Conservation (phyloP, 1,284 basidiomycete genomes). For the Anthracocystis setariae region DNA sequence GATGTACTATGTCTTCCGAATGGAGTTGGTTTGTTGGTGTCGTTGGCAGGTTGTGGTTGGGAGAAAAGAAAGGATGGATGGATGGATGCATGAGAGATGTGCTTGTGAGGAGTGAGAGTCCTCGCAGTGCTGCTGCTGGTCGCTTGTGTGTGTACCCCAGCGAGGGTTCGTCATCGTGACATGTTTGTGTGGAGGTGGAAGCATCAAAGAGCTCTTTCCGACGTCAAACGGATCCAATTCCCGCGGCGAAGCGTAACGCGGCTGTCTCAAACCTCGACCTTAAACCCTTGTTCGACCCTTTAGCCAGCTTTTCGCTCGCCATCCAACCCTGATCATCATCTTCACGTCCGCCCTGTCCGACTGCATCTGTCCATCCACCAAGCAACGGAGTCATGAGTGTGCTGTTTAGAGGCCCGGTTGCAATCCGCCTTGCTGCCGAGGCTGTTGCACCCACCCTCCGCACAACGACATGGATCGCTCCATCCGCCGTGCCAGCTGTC, state of each 20-base stretch:
- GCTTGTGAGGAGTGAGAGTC: too few relatives aligned
- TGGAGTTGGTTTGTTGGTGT: too few relatives aligned
- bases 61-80: too few relatives aligned
- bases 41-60: too few relatives aligned
- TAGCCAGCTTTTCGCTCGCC: background rate
- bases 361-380: background rate
- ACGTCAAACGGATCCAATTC: too few relatives aligned
- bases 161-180: background rate
- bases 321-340: background rate
- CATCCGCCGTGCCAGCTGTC: background rate
- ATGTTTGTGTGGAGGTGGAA: slow-evolving; percentile 9
- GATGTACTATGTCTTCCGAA: background rate
- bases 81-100: too few relatives aligned
- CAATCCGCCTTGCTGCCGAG: background rate
- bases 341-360: background rate
- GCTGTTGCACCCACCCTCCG: background rate
- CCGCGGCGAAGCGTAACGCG: too few relatives aligned
- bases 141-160: background rate
- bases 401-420: background rate
- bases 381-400: background rate
- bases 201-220: too few relatives aligned
- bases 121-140: background rate
- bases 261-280: background rate
- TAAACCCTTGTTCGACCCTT: background rate
- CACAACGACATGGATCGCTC: background rate